Percentiles rank a stretch among this genome's conserved stretches.
These are phyloP conservation scores for Hypoxylon sp. DNA, from an alignment of 2,329 filamentous ascomycete species.

Conservation along the genomic window DNA sequence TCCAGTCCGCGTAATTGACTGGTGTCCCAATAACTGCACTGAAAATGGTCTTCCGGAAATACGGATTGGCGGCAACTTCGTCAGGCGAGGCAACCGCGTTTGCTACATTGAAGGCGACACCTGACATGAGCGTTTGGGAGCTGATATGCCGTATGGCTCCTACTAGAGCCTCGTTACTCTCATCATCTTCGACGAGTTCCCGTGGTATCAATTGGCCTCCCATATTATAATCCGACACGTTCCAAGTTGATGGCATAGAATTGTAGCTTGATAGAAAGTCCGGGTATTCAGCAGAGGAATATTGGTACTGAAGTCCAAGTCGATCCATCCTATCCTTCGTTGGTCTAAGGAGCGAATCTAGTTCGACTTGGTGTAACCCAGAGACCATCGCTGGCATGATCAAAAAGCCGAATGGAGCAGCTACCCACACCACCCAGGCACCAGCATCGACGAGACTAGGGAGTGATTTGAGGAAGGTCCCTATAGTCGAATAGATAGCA, in stretches of 20 bases:
- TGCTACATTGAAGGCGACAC: conserved; percentile 31
- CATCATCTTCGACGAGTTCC: conserved; percentile 19
- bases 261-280: conserved; percentile 29
- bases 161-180: conserved; percentile 26
- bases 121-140: conserved; percentile 18
- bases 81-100: conserved; percentile 8
- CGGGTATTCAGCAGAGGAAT: conserved; percentile 22
- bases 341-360: conserved; percentile 24
- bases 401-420: conserved; percentile 29
- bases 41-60: conserved; percentile 37
- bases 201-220: conserved; percentile 40
- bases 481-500: conserved; percentile 29
- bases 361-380: conserved; percentile 14
- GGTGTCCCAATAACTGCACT: conserved; percentile 17
- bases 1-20: conserved; percentile 34
- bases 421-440: conserved; percentile 31
- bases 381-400: conserved; percentile 33
- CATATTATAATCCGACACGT: conserved; percentile 40
- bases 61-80: conserved; percentile 33
- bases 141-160: conserved; percentile 32
- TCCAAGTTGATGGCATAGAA: conserved; percentile 29
- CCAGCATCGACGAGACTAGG: conserved; percentile 36
- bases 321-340: conserved; percentile 20
- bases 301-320: conserved; percentile 30
- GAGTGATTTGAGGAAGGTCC: conserved; percentile 28